Evolutionary conservation across 805 yeast species (phyloP), one percentile per base, ranked within the genome.

Genomic region (Ascoidea rubescens): DNA sequence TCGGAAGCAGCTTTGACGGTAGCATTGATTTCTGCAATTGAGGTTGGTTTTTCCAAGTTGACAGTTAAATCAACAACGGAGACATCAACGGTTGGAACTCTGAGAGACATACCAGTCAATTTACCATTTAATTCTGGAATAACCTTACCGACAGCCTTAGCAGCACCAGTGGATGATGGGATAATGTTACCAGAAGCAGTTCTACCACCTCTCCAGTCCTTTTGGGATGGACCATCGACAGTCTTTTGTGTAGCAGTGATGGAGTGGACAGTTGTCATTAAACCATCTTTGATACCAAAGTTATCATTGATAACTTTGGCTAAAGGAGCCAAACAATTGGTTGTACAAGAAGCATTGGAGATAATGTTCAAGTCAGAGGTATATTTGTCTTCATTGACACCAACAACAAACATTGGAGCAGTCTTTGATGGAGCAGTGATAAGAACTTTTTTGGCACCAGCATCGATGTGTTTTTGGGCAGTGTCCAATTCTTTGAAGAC

Each of bases 201-300:
- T 78, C 96, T 85, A 71, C 96, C 96, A 71, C 96, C 96, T 82
- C 96, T 84, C 96, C 96, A 88, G 79, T 88, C 96, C 80, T 88
- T 88, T 81, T 83, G 88, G 70, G 96, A 87, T 64, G 96, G 95
- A 74, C 96, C 96, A 71, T 88, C 96, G 60, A 88, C 96, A 57
- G 95, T 84, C 83, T 88, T 88, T 75, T 88, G 96, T 65, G 96
- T 85, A 63, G 96, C 96, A 62, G 96, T 88, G 74, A 87, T 84
- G 68, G 96, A 86, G 81, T 88, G 96, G 61, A 88, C 90, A 58
- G 96, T 88, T 73, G 96, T 88, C 96, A 88, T 88, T 68, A 88
- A 78, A 73, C 95, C 96, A 72, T 86, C 88, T 67, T 83, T 86
- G 64, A 88, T 82, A 57, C 95, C 95, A 70, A 83, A 88, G 64